Percentiles rank a stretch among this genome's conserved stretches.
These are phyloP conservation scores for Teunomyces tritomae DNA, from an alignment of 805 yeast species.

Conservation along the genomic window DNA sequence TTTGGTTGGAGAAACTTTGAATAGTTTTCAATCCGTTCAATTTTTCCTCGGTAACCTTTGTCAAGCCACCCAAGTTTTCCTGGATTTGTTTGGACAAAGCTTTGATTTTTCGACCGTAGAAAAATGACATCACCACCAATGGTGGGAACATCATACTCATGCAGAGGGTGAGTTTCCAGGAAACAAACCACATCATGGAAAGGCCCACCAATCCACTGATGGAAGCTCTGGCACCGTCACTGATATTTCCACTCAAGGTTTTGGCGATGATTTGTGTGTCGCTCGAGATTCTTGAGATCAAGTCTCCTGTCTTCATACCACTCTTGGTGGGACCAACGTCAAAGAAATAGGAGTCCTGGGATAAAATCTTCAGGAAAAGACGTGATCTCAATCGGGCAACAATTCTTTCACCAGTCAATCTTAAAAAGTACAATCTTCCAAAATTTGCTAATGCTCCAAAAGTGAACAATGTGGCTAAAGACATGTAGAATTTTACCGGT, in stretches of 20 bases:
- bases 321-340: constrained; percentile 61
- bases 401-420: constrained; percentile 80
- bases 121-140: constrained; percentile 69
- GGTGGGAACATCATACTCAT: constrained; percentile 85
- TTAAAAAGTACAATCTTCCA: constrained; percentile 72
- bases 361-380: constrained; percentile 70
- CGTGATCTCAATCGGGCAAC: constrained; percentile 82
- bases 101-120: constrained; percentile 80
- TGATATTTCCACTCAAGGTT: constrained; percentile 81
- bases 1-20: constrained; percentile 87
- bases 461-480: constrained; percentile 59
- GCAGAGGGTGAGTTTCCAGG: constrained; percentile 76
- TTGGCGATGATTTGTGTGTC: constrained; percentile 87
- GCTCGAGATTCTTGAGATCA: constrained; percentile 81
- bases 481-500: constrained; percentile 59
- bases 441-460: constrained; percentile 78
- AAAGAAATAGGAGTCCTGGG: constrained; percentile 86
- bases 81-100: constrained; percentile 73
- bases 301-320: constrained; percentile 77
- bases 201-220: constrained; percentile 84
- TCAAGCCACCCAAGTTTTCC: constrained; percentile 77
- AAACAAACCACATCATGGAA: constrained; percentile 87
- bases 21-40: constrained; percentile 81
- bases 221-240: constrained; percentile 86
- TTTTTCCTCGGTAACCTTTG: constrained; percentile 91